A percentile compares a stretch with the other conserved stretches of the same genome.
Conservation (phyloP, 139 green algal species). For the Chlorella sp. region DNA sequence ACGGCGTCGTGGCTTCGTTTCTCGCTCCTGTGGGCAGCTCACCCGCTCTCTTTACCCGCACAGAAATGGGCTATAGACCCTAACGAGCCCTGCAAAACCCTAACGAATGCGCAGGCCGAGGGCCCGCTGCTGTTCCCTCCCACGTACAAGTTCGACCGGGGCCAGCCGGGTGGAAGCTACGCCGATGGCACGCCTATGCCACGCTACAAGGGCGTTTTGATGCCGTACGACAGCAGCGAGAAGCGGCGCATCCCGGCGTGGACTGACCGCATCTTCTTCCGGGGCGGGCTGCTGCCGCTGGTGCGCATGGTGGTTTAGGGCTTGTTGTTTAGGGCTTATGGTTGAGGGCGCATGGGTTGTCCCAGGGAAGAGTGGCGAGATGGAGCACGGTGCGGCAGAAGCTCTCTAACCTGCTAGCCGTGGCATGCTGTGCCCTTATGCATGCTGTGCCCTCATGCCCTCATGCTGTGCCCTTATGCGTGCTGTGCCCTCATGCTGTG, state of each 20-base stretch:
- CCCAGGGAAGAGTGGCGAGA: no score
- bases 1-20: background rate
- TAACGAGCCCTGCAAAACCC: background rate
- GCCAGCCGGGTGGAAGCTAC: background rate
- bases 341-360: no score
- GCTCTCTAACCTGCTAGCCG: no score
- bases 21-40: background rate
- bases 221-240: constrained; percentile 54
- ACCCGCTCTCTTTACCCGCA: no score
- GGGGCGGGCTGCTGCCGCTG: constrained; percentile 34
- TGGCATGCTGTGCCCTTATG: no score
- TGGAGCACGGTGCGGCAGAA: no score
- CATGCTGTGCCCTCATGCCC: no score
- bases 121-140: constrained; percentile 75
- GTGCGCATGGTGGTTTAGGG: no score
- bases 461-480: no score
- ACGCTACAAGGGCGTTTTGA: background rate
- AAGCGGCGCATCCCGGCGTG: constrained; percentile 82
- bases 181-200: background rate
- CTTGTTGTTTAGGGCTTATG: no score
- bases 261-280: constrained; percentile 91
- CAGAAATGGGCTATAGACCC: no score
- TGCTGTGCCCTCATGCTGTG: background rate
- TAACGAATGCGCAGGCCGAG: constrained; percentile 37
- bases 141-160: constrained; percentile 89